Conservation (phyloP, 139 green algal species). For the Chlamydomonas incerta region DNA sequence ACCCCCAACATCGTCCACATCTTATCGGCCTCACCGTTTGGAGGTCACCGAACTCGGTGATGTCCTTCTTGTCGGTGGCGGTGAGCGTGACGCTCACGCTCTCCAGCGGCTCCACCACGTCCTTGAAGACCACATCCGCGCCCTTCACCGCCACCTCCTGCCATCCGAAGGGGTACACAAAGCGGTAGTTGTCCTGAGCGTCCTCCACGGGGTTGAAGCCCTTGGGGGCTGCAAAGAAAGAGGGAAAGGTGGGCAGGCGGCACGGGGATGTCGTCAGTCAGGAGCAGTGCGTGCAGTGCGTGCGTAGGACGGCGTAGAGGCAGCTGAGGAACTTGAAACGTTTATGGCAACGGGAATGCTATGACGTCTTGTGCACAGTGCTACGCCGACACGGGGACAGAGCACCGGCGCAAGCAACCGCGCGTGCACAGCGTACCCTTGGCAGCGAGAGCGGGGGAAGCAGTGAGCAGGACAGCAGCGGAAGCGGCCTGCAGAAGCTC, state of each 20-base stretch:
- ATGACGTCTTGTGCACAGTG: no score
- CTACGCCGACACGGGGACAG: no score
- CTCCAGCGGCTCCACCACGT: slow-evolving; percentile 99
- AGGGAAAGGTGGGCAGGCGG: no score
- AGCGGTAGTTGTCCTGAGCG: slow-evolving; percentile 90
- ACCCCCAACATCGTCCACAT: neutral
- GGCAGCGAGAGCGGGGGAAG: slow-evolving; percentile 30
- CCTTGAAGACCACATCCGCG: slow-evolving; percentile 96
- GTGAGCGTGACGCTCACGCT: slow-evolving; percentile 89
- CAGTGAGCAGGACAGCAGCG: neutral
- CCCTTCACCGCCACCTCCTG: slow-evolving; percentile 90
- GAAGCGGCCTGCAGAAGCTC: slow-evolving; percentile 37
- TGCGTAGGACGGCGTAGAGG: no score
- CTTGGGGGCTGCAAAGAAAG: slow-evolving; percentile 48
- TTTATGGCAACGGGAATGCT: no score
- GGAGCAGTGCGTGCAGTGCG: no score
- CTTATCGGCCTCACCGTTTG: slow-evolving; percentile 30
- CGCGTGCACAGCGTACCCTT: slow-evolving; percentile 50
- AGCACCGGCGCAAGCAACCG: no score
- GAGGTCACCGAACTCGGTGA: slow-evolving; percentile 88
- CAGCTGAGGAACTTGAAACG: no score
- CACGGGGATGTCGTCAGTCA: no score
- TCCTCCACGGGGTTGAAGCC: slow-evolving; percentile 90
- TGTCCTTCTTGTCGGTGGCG: slow-evolving; percentile 86
- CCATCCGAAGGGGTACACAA: slow-evolving; percentile 98